phyloP scores from a whole-genome alignment of 306 rosid species.

The Lithocarpus polystachyus region DNA sequence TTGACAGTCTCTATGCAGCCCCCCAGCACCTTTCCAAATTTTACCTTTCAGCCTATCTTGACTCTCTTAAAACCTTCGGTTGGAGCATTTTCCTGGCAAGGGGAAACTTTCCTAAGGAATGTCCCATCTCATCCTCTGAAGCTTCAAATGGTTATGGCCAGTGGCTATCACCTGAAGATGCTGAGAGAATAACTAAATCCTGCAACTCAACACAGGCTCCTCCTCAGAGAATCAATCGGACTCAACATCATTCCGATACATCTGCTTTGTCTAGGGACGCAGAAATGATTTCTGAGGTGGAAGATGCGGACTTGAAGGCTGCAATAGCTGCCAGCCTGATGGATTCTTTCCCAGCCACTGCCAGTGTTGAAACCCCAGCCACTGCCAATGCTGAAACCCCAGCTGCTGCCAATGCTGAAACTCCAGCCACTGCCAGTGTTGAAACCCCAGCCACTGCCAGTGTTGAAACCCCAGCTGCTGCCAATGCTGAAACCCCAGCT shows the following conservation, averaged over 20 bases:
- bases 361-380: conserved; percentile 21
- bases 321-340: conserved; percentile 89
- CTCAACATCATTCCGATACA: conserved; percentile 32
- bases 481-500: conserved; percentile 29
- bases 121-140: conserved; percentile 80
- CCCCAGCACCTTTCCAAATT: conserved; percentile 93
- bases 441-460: conserved; percentile 17
- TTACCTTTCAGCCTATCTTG: conserved; percentile 93
- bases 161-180: conserved; percentile 96
- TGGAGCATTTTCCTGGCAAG: conserved; percentile 98
- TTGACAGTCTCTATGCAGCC: conserved; percentile 95
- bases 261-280: conserved; percentile 47
- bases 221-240: conserved; percentile 33
- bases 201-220: conserved; percentile 70
- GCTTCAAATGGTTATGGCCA: conserved; percentile 92
- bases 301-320: conserved; percentile 86
- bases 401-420: not conserved
- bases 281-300: conserved; percentile 58
- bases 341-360: conserved; percentile 50
- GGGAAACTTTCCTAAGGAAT: conserved; percentile 92
- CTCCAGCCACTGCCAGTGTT: not conserved
- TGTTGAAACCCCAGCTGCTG: conserved; percentile 7
- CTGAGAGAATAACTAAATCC: conserved; percentile 90
- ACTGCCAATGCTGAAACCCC: conserved; percentile 8
- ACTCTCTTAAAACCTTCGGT: conserved; percentile 85